A percentile compares a stretch with the other conserved stretches of the same genome.
Evolutionary conservation across 306 rosid genomes (phyloP).

Genomic region (Cucumis hystrix): DNA sequence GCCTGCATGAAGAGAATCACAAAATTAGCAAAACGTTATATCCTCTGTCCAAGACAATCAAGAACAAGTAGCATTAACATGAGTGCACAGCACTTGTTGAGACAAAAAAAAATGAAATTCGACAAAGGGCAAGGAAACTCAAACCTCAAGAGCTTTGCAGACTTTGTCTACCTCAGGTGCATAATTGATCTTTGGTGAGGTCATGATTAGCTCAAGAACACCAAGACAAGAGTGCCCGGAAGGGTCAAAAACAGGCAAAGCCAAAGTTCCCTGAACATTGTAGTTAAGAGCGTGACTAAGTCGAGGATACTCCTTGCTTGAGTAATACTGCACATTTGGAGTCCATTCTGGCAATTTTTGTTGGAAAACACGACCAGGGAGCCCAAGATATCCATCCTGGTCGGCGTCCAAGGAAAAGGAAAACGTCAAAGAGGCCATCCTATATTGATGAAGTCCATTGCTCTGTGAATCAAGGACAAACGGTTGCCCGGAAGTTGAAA

Average conservation of each 20-base stretch:
- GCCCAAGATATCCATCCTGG: constrained; percentile 43
- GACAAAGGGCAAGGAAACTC: constrained; percentile 3
- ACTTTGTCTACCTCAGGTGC: constrained; percentile 79
- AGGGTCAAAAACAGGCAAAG: constrained; percentile 73
- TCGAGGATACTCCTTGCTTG: constrained; percentile 63
- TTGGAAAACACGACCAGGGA: constrained; percentile 81
- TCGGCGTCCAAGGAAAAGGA: constrained; percentile 59
- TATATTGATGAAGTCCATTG: constrained; percentile 63
- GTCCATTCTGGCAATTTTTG: constrained; percentile 81
- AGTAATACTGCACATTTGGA: constrained; percentile 82
- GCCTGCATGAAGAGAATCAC: constrained; percentile 39
- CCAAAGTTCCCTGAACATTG: constrained; percentile 79
- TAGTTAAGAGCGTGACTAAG: constrained; percentile 54
- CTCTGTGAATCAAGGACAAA: constrained; percentile 56
- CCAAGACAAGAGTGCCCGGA: constrained; percentile 63
- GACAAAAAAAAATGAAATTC: not conserved
- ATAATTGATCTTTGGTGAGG: constrained; percentile 58
- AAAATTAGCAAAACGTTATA: not conserved
- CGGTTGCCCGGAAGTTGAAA: constrained; percentile 86
- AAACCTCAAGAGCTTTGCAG: constrained; percentile 93
- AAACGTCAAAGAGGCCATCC: constrained; percentile 49
- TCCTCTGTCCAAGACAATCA: not conserved
- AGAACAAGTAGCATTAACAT: not conserved
- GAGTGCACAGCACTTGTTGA: not conserved
- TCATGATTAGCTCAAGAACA: constrained; percentile 82